phyloP scores from a whole-genome alignment of 164 flowering plant genomes.

The Cinnamomum micranthum region DNA sequence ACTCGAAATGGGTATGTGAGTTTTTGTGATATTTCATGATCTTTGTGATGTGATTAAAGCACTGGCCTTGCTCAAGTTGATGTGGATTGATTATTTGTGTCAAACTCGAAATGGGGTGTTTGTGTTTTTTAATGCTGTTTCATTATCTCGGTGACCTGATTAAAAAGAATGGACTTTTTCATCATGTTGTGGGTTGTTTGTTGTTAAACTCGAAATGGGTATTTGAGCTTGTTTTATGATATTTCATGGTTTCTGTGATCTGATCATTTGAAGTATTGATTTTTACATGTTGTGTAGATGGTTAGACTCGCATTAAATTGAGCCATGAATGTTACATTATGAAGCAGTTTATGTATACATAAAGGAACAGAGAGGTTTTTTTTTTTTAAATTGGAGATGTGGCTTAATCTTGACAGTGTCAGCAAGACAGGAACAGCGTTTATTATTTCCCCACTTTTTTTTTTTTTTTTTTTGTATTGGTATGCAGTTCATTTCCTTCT shows the following conservation, averaged over 20 bases:
- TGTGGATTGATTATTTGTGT: neutral
- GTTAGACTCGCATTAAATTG: neutral
- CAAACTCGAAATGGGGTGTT: constrained; percentile 3
- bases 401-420: neutral
- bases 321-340: neutral
- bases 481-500: no score
- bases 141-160: neutral
- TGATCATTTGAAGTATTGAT: no score
- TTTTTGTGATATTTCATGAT: neutral
- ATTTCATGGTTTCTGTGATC: no score
- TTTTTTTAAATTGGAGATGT: neutral
- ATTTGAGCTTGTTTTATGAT: no score
- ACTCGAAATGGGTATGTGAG: no score
- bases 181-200: no score
- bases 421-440: neutral
- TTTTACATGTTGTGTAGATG: neutral
- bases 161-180: neutral
- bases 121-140: neutral
- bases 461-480: no score
- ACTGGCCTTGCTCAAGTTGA: neutral
- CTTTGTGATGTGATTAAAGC: neutral
- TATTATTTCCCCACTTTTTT: no score
- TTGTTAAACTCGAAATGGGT: no score
- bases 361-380: neutral
- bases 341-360: neutral